Percentiles rank a stretch among this genome's conserved stretches.
Evolutionary conservation across 805 yeast species (phyloP).

Genomic region (Wickerhamiella vanderwaltii): DNA sequence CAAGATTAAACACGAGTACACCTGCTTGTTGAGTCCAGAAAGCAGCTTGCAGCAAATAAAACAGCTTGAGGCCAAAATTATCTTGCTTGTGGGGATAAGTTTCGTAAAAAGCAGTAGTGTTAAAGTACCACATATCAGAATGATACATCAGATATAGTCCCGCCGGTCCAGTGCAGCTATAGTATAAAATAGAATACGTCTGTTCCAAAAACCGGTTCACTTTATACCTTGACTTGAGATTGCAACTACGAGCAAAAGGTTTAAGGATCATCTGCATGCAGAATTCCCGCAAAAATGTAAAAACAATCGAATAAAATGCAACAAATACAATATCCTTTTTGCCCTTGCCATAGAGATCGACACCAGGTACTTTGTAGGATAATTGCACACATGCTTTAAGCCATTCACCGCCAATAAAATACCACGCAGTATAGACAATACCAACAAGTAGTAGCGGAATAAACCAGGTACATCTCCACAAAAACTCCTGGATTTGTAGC

Average conservation of each 20-base stretch:
- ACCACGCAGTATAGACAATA: conserved; percentile 14
- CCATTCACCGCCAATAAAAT: conserved; percentile 18
- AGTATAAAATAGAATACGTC: conserved; percentile 71
- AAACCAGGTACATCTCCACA: conserved; percentile 17
- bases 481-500: conserved; percentile 5
- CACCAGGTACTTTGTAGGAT: conserved; percentile 34
- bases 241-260: conserved; percentile 52
- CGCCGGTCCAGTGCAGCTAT: conserved; percentile 66
- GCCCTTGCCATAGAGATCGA: conserved; percentile 70
- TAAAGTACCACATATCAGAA: conserved; percentile 80
- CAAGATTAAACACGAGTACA: conserved; percentile 69
- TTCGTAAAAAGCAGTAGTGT: conserved; percentile 68
- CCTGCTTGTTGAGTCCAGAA: conserved; percentile 96
- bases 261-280: conserved; percentile 67
- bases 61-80: conserved; percentile 57
- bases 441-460: conserved; percentile 18
- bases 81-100: conserved; percentile 75
- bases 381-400: conserved; percentile 16
- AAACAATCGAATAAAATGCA: conserved; percentile 65
- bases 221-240: conserved; percentile 44
- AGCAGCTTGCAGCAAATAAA: conserved; percentile 85
- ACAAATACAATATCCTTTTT: conserved; percentile 69
- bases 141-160: conserved; percentile 82
- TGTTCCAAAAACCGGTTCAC: conserved; percentile 84
- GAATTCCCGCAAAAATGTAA: conserved; percentile 86